Conservation (phyloP, 441 rosid genomes). For the Pelargonium australe region DNA sequence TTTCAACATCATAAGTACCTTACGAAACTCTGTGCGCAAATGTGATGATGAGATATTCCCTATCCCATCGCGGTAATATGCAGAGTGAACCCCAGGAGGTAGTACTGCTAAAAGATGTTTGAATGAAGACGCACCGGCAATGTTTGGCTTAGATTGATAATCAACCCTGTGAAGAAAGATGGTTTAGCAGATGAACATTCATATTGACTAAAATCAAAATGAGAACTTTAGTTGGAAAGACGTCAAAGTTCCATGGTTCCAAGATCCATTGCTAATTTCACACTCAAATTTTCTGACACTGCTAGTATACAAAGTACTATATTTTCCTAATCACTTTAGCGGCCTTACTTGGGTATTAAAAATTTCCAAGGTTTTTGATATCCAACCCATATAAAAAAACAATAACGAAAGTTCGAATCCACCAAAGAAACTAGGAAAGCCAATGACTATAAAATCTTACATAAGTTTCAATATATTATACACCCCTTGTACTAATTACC, state of each 20-base stretch:
- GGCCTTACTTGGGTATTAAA: background rate
- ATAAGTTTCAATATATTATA: background rate
- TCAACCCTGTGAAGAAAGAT: slow-evolving; percentile 74
- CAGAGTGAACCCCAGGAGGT: slow-evolving; percentile 95
- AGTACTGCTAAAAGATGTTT: slow-evolving; percentile 66
- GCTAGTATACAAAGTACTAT: background rate
- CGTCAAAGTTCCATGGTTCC: background rate
- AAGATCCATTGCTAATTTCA: background rate
- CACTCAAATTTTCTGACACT: background rate
- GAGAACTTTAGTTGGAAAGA: background rate
- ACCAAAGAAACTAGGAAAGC: slow-evolving; percentile 3
- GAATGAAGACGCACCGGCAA: slow-evolving; percentile 71
- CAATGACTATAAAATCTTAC: background rate
- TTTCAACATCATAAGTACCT: slow-evolving; percentile 40
- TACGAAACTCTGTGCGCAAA: slow-evolving; percentile 58
- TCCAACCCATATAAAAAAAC: background rate
- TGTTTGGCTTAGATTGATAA: slow-evolving; percentile 64
- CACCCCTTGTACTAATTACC: background rate
- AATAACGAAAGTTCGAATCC: background rate
- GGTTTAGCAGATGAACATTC: slow-evolving; percentile 6
- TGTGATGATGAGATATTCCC: slow-evolving; percentile 95
- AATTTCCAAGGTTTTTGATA: background rate
- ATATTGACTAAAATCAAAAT: slow-evolving; percentile 5
- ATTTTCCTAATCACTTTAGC: background rate
- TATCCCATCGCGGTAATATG: slow-evolving; percentile 90